Evolutionary conservation across 495 filamentous ascomycete genomes (phyloP), one percentile per base, ranked within the genome.

Genomic region (Penicillium egyptiacum): DNA sequence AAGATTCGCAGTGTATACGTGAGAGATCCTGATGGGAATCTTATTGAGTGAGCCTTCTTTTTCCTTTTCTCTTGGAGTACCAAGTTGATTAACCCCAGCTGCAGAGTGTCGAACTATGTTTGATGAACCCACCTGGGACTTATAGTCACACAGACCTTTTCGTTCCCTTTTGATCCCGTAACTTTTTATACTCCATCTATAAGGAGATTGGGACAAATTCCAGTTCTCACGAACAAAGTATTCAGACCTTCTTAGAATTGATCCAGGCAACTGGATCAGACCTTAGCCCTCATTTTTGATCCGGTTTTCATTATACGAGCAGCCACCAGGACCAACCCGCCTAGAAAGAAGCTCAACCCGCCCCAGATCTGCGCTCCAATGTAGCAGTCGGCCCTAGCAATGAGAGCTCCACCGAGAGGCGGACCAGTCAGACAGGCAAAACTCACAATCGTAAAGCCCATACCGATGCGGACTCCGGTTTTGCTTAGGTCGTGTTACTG

Each of bases 351-450:
- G 33, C 14, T 16, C 12, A n/a, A 37, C 14, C 33, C 33, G 6
- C 33, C 33, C 33, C 33, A 87, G 1, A 80, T 67, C 65, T 86
- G 82, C 1, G 81, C 79, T 53, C 75, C 74, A 41, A 75, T 62
- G 70, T 81, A 87, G 0, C 83, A 76, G 20, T 63, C 58, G 39
- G 50, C 52, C 4, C 63, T 64, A 63, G 77, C 62, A 22, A 85
- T 76, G 40, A 85, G 56, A 4, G 73, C 75, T 0, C 88, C 89
- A 0, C 81, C 84, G 41, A 91, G 79, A 2, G 88, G 87, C n/a
- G 86, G 78, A 0, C 88, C 88, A 12, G 85, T 87, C 50, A 91
- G 67, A 40, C 72, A 78, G 0, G 88, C 85, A 59, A 91, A 82
- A 53, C 81, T 84, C 19, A 84, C 74, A 52, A 89, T 80, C 4